Evolutionary conservation across 768 basidiomycete species (phyloP).

Genomic region (Pleurotus eryngii): DNA sequence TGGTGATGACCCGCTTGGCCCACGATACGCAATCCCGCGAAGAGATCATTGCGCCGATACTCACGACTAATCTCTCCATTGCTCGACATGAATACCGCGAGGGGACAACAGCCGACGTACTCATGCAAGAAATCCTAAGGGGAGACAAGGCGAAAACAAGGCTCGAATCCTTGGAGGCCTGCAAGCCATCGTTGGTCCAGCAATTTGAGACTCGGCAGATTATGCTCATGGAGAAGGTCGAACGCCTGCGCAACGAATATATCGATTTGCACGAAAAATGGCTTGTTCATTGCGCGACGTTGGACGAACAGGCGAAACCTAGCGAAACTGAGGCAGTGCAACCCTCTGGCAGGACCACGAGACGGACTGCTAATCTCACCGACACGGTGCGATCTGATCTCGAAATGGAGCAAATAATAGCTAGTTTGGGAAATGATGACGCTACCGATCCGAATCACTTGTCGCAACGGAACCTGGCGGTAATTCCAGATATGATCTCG

Average conservation of each 20-base stretch:
- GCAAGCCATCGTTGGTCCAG: constrained; percentile 48
- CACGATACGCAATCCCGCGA: constrained; percentile 58
- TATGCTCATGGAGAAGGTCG: constrained; percentile 49
- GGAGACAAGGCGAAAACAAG: constrained; percentile 31
- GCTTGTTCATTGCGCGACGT: constrained; percentile 62
- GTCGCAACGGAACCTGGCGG: constrained; percentile 81
- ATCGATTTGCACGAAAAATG: constrained; percentile 66
- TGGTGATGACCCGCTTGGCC: constrained; percentile 58
- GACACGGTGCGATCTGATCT: constrained; percentile 93
- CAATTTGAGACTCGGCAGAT: constrained; percentile 54
- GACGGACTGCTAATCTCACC: constrained; percentile 68
- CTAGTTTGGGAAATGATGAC: constrained; percentile 89
- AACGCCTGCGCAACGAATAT: constrained; percentile 64
- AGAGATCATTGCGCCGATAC: constrained; percentile 60
- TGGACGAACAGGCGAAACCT: constrained; percentile 59
- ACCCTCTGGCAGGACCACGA: constrained; percentile 58
- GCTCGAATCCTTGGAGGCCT: constrained; percentile 32
- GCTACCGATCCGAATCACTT: constrained; percentile 89
- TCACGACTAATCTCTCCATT: constrained; percentile 55
- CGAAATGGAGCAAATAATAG: constrained; percentile 97
- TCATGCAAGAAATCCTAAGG: constrained; percentile 46
- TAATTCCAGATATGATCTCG: constrained; percentile 87
- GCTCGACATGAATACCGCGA: constrained; percentile 22
- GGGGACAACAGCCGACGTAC: constrained; percentile 33
- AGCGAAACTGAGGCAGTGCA: constrained; percentile 33